phyloP scores from a whole-genome alignment of 2,329 filamentous ascomycete genomes.

The Trichophyton rubrum region DNA sequence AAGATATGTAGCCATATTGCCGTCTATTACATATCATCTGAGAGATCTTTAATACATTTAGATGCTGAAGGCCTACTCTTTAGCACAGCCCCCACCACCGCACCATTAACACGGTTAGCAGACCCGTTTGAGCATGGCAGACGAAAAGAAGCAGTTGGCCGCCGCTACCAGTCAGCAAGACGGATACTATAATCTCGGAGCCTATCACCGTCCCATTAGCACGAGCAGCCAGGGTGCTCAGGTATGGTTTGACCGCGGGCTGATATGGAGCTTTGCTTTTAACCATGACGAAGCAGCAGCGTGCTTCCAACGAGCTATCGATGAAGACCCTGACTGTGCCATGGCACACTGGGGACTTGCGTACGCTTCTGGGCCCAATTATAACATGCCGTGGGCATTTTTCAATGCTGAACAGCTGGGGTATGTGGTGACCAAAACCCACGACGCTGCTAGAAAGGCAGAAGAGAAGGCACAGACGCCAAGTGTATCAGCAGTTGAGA shows the following conservation, averaged over 20 bases:
- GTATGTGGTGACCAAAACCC: constrained; percentile 38
- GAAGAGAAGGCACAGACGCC: constrained; percentile 31
- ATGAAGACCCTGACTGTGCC: constrained; percentile 28
- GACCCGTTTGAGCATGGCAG: neutral
- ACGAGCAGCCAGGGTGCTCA: constrained; percentile 43
- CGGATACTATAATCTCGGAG: constrained; percentile 43
- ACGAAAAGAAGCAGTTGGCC: neutral
- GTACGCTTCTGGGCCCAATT: constrained; percentile 57
- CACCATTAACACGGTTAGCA: neutral
- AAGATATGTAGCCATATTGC: neutral
- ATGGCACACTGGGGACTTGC: constrained; percentile 40
- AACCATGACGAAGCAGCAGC: constrained; percentile 58
- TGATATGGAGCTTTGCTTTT: constrained; percentile 65
- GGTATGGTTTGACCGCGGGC: constrained; percentile 57
- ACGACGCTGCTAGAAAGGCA: constrained; percentile 36
- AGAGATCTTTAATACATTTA: neutral
- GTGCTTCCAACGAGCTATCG: constrained; percentile 32
- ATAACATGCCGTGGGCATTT: constrained; percentile 61
- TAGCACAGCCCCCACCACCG: too few relatives aligned
- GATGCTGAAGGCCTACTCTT: too few relatives aligned
- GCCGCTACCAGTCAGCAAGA: neutral
- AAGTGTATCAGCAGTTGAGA: constrained; percentile 36
- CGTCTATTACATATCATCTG: neutral
- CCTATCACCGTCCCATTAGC: constrained; percentile 43
- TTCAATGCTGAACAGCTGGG: constrained; percentile 50